Evolutionary conservation across 2,329 filamentous ascomycete species (phyloP), one percentile per base, ranked within the genome.

Genomic region (Colletotrichum sp.): DNA sequence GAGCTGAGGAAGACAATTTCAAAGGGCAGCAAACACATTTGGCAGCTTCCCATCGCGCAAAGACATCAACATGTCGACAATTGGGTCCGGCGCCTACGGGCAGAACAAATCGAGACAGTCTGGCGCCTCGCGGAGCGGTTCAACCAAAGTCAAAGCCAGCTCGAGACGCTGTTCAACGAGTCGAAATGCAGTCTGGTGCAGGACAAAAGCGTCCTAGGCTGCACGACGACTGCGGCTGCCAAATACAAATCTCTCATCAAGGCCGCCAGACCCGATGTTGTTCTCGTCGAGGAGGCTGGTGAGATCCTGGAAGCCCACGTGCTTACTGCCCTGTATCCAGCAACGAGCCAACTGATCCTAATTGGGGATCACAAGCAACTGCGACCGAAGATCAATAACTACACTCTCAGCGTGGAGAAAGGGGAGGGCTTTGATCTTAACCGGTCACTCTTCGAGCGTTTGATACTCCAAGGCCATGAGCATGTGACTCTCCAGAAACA

Each of bases 211-310:
- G 87, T 96, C 15, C 92, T 96, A 59, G 93, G 88, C 0, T 95
- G 92, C 77, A 96, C 94, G 0, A 95, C 94, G 0, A 95, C 92
- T 0, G 93, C 87, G 0, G 93, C 93, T 0, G 92, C 94, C 0
- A 95, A 88, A 83, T 89, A 94, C 67, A 83, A 87, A 0, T 83
- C 88, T 1, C 85, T 28, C 26, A 28, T 28, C 26, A 28, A 28
- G 26, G 26, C 26, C 26, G 26, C 26, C 26, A 28, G 26, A 28
- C 26, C 26, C 26, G 26, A 28, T 28, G 26, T 28, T 28, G 26
- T 28, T 28, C 26, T 28, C 26, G 26, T 28, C 26, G 26, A 28
- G 26, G 26, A 28, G 26, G 26, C 26, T 2, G 26, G 26, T 28
- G 26, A 28, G 26, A 28, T 28, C 26, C 26, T 28, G 26, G 26